Percentiles rank a stretch among this genome's conserved stretches.
Conservation (phyloP, 2,329 filamentous ascomycete genomes). For the Neonectria neomacrospora region DNA sequence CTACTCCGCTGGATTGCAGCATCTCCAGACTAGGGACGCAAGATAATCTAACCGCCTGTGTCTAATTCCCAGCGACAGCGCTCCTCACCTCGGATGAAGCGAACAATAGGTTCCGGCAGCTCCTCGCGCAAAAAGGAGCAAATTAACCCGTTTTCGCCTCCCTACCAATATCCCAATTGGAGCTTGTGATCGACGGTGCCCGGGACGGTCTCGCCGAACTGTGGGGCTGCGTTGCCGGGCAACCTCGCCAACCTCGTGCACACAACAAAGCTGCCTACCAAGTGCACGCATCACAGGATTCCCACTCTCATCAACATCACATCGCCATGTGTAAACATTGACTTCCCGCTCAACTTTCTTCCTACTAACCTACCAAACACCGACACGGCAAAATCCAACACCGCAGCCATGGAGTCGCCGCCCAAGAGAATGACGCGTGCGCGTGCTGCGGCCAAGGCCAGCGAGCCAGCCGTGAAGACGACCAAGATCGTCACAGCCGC, state of each 20-base stretch:
- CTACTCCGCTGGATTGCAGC: not conserved
- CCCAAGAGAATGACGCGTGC: constrained; percentile 69
- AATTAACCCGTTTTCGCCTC: not conserved
- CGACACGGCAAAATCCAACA: constrained; percentile 30
- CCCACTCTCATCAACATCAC: constrained; percentile 34
- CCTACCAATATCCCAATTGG: constrained; percentile 1
- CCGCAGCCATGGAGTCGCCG: constrained; percentile 64
- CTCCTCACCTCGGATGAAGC: not conserved
- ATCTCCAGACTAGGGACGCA: not conserved
- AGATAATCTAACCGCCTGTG: not conserved
- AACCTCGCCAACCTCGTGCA: constrained; percentile 42
- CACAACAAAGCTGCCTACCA: constrained; percentile 36
- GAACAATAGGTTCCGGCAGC: not conserved
- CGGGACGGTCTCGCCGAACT: constrained; percentile 22
- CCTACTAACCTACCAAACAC: constrained; percentile 39
- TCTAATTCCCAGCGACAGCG: not conserved
- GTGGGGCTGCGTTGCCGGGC: constrained; percentile 41
- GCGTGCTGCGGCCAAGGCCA: constrained; percentile 56
- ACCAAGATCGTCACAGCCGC: constrained; percentile 61
- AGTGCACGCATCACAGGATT: not conserved
- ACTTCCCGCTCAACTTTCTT: constrained; percentile 28
- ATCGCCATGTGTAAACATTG: constrained; percentile 42
- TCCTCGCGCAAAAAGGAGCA: not conserved
- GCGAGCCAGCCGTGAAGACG: constrained; percentile 52
- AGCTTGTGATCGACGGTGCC: constrained; percentile 34